These are phyloP conservation scores for Botrytis galanthina DNA, from an alignment of 2,329 filamentous ascomycete species.

Conservation along the genomic window DNA sequence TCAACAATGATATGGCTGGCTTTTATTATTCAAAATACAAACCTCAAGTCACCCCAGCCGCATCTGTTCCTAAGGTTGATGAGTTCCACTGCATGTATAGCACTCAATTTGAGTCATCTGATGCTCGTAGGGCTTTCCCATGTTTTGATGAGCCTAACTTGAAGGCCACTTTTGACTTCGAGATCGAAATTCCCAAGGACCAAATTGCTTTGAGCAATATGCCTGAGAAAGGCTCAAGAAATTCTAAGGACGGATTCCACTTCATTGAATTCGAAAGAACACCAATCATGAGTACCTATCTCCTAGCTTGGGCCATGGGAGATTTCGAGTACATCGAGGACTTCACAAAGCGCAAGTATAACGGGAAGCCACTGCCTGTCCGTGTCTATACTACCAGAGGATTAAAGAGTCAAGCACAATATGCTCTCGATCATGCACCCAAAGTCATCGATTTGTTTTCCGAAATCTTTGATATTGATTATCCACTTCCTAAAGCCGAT, in stretches of 20 bases:
- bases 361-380: slow-evolving; percentile 86
- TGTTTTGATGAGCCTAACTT: slow-evolving; percentile 98
- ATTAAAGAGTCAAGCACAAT: slow-evolving; percentile 87
- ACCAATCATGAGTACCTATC: slow-evolving; percentile 83
- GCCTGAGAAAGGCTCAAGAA: slow-evolving; percentile 72
- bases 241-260: slow-evolving; percentile 63
- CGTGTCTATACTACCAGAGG: slow-evolving; percentile 94
- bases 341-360: slow-evolving; percentile 84
- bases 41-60: slow-evolving; percentile 66
- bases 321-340: slow-evolving; percentile 97
- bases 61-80: slow-evolving; percentile 73
- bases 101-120: slow-evolving; percentile 96
- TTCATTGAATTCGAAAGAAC: slow-evolving; percentile 77
- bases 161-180: slow-evolving; percentile 93
- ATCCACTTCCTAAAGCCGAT: slow-evolving; percentile 89
- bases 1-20: slow-evolving; percentile 89
- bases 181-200: slow-evolving; percentile 85
- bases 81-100: slow-evolving; percentile 76
- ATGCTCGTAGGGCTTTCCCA: slow-evolving; percentile 91
- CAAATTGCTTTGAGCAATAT: slow-evolving; percentile 93
- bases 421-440: slow-evolving; percentile 86
- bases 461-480: slow-evolving; percentile 89
- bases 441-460: slow-evolving; percentile 97
- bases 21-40: slow-evolving; percentile 96
- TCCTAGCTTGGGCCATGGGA: slow-evolving; percentile 90